Evolutionary conservation across 2,329 filamentous ascomycete genomes (phyloP), one percentile per base, ranked within the genome.

Genomic region (Blumeria hordei): DNA sequence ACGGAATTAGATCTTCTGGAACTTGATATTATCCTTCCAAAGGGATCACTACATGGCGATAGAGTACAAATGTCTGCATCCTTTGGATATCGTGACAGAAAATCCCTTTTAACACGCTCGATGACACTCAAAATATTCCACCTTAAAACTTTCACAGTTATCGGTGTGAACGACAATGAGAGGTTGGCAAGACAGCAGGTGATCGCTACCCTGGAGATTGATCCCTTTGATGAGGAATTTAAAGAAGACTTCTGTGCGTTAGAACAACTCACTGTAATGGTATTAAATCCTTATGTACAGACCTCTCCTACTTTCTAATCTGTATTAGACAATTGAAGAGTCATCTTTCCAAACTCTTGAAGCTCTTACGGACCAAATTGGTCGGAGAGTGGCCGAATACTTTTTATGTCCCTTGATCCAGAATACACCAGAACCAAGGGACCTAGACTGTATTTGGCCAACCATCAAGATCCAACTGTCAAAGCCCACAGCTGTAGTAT

Each of bases 81-180:
- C n/a, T 69, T 70, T 9, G 65, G 56, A 3, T 64, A 69, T 59
- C 65, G 59, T 57, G 63, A 59, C 5, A 59, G 55, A 1, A 54
- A 55, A 14, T 55, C 57, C 6, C 54, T 57, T 7, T 55, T 57
- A 3, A 59, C 59, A 3, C 60, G 60, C 33, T 64, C 66, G 18
- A 66, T 61, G 55, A 63, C 53, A 59, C 58, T 57, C 56, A 63
- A 39, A 64, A 64, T 86, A 8, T 71, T 73, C 50, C 72, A 74
- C 18, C 64, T 88, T 53, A 72, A 72, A 39, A 71, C 86, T 9
- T 80, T 83, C 32, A 79, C 77, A 35, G 65, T 88, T 53, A 76
- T 88, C 50, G 84, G 84, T 0, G 75, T 88, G 33, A 87, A 88
- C 62, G 66, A 70, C 21, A 83, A 87, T 61, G 84, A 88, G 71